These are phyloP conservation scores for Neocatenulostroma microsporum DNA, from an alignment of 2,329 filamentous ascomycete species.

Conservation along the genomic window DNA sequence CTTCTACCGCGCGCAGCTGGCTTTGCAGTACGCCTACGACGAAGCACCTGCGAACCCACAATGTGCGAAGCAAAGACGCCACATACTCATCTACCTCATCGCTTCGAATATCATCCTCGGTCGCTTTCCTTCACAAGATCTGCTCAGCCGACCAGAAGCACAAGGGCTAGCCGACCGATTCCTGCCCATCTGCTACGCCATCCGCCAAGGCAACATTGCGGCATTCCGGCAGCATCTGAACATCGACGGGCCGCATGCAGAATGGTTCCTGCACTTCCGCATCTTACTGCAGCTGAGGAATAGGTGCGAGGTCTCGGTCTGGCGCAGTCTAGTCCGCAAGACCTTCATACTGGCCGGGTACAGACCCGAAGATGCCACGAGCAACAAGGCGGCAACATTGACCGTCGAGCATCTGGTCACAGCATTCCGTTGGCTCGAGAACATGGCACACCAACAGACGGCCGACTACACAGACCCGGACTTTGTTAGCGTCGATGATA, in stretches of 20 bases:
- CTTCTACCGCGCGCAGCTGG: slow-evolving; percentile 67
- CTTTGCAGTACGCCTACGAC: slow-evolving; percentile 70
- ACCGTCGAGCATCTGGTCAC: slow-evolving; percentile 61
- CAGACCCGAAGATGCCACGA: not conserved
- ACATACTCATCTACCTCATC: slow-evolving; percentile 78
- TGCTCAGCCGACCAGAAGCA: slow-evolving; percentile 66
- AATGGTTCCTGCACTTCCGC: slow-evolving; percentile 69
- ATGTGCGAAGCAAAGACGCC: slow-evolving; percentile 58
- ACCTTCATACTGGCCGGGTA: slow-evolving; percentile 68
- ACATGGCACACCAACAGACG: slow-evolving; percentile 28
- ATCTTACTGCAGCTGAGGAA: slow-evolving; percentile 69
- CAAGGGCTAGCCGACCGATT: slow-evolving; percentile 58
- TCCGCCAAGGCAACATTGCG: slow-evolving; percentile 66
- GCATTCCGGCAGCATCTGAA: slow-evolving; percentile 64
- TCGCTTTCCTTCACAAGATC: slow-evolving; percentile 61
- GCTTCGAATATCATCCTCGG: slow-evolving; percentile 77
- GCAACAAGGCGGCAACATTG: slow-evolving; percentile 54
- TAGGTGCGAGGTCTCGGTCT: slow-evolving; percentile 71
- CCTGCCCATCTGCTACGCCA: slow-evolving; percentile 61
- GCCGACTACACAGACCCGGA: slow-evolving; percentile 39
- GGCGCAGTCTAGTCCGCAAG: slow-evolving; percentile 71
- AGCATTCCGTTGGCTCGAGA: slow-evolving; percentile 59
- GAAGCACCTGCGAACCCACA: slow-evolving; percentile 53
- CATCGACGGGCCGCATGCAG: slow-evolving; percentile 44
- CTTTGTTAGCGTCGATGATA: slow-evolving; percentile 31